These are phyloP conservation scores for Talaromyces islandicus DNA, from an alignment of 2,329 filamentous ascomycete species.

Conservation along the genomic window DNA sequence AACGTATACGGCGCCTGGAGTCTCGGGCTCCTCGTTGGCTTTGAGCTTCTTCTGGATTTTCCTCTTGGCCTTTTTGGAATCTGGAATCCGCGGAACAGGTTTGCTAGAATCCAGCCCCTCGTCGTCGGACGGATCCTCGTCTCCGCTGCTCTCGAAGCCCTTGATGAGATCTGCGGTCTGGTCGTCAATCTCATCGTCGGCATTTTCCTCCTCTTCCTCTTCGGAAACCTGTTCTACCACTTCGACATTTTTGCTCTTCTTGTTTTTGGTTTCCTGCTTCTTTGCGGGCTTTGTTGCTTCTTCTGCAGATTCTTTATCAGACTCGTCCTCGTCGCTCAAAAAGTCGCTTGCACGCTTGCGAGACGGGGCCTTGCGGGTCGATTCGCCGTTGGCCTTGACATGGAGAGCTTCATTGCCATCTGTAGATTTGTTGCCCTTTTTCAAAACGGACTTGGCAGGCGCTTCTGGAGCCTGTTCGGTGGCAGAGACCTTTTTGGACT, in stretches of 20 bases:
- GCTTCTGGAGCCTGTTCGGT: constrained; percentile 22
- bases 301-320: constrained; percentile 16
- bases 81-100: constrained; percentile 37
- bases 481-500: constrained; percentile 50
- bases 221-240: constrained; percentile 27
- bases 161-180: constrained; percentile 50
- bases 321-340: constrained; percentile 37
- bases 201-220: constrained; percentile 11
- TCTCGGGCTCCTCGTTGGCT: constrained; percentile 37
- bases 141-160: constrained; percentile 51
- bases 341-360: constrained; percentile 46
- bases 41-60: constrained; percentile 48
- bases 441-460: constrained; percentile 25
- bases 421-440: constrained; percentile 19
- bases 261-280: constrained; percentile 39
- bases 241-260: constrained; percentile 17
- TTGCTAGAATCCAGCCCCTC: constrained; percentile 42
- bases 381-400: constrained; percentile 27
- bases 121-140: constrained; percentile 42
- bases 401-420: constrained; percentile 15
- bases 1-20: constrained; percentile 78
- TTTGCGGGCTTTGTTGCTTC: constrained; percentile 12
- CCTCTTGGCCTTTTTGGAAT: constrained; percentile 43
- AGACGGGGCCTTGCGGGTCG: constrained; percentile 33
- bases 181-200: constrained; percentile 29